A percentile compares a stretch with the other conserved stretches of the same genome.
Conservation (phyloP, 2,329 filamentous ascomycete species). For the Fusarium dimerum region DNA sequence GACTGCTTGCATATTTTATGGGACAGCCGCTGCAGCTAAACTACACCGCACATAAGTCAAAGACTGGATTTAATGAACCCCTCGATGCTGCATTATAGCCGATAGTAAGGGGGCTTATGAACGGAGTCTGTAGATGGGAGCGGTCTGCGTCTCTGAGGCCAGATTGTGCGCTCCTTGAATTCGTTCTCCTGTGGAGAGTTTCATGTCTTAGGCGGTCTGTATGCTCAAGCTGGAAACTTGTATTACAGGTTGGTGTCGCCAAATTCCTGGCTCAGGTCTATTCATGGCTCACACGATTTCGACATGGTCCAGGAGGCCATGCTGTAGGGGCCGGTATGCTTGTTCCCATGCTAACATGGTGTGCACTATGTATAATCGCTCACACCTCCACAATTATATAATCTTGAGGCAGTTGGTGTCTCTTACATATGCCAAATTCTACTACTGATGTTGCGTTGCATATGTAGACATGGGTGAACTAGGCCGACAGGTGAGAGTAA, state of each 20-base stretch:
- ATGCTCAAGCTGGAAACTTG: not conserved
- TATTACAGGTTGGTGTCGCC: not conserved
- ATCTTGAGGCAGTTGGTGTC: not conserved
- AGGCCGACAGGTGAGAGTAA: too few species aligned
- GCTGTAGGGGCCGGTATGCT: too few species aligned
- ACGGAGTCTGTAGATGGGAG: constrained; percentile 17
- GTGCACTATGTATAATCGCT: not conserved
- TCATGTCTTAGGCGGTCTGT: not conserved
- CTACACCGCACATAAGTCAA: constrained; percentile 31
- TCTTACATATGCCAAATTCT: too few species aligned
- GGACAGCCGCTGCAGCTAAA: constrained; percentile 32
- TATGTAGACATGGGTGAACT: too few species aligned
- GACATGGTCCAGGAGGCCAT: not conserved
- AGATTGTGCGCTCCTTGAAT: constrained; percentile 1
- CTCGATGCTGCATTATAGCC: constrained; percentile 17
- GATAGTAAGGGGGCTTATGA: constrained; percentile 23
- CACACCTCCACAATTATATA: not conserved
- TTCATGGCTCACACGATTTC: not conserved
- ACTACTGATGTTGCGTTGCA: too few species aligned
- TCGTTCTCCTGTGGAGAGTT: not conserved
- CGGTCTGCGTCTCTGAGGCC: constrained; percentile 12
- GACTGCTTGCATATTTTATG: constrained; percentile 35
- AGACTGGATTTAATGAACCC: constrained; percentile 31
- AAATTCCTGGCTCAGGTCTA: not conserved
- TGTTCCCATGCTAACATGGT: not conserved